Base-by-base conservation (phyloP, 2,329 filamentous ascomycete genomes). In the Alternaria triticina region DNA sequence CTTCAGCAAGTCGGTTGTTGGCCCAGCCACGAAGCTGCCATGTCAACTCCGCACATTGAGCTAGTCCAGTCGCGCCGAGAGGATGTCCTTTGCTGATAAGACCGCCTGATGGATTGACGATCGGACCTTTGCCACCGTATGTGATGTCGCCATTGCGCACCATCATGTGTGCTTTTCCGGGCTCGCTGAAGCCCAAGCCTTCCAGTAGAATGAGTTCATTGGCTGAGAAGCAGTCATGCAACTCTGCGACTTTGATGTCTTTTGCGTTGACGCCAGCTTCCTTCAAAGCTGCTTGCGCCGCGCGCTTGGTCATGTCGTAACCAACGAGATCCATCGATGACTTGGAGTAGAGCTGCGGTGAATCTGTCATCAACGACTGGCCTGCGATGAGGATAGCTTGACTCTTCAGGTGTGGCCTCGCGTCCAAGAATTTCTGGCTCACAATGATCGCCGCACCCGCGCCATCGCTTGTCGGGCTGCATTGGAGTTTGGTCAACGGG, bases 1-100 rank as follows among this genome's bases (percentile, higher is more conserved):
- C 85, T 10, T 87, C 83, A 0, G 90, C 86, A 13, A 89, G 82
- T 43, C 95, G 86, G 83, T 97, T 97, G 81, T 96, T 97, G 23
- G 95, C 95, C 95, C 94, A 97, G 17, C 95, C 95, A 67, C 95
- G 88, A 67, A 98, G 85, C 76, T 97, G 95, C 95, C 95, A 98
- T 28, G 95, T 92, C 27, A 98, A 83, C 83, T 98, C 95, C 12
- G 95, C 93, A 76, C 94, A 97, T 82, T 98, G 95, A 11, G 95
- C 95, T 54, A 98, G 86, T 17, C 95, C 95, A 1, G 93, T 97
- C 0, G 95, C 95, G 20, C 95, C 95, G 4, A 98, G 88, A 0
- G 95, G 95, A 80, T 97, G 95, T 17, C 95, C 95, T 83, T 97
- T 98, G 68, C 91, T 95, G 75, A 97, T 97, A 52, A 97, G 87